Conservation (phyloP, 305 asterid genomes). For the Caryopteris hybrid region DNA sequence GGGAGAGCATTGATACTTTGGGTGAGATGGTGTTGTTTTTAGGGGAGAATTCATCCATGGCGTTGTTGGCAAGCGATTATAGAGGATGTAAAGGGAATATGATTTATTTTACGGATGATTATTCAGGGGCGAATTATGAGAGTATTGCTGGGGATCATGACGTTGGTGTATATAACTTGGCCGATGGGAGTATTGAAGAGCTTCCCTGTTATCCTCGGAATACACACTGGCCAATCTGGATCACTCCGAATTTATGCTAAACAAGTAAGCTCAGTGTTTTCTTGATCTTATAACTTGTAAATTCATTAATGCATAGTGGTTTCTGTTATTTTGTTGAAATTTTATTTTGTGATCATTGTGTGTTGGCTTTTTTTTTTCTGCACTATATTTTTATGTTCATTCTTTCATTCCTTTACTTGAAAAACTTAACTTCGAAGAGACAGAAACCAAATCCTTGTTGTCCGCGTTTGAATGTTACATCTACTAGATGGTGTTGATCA, state of each 20-base stretch:
- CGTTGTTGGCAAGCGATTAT: slow-evolving; percentile 50
- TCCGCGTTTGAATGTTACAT: background rate
- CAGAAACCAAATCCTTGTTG: slow-evolving; percentile 1
- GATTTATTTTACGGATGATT: slow-evolving; percentile 69
- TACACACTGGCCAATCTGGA: slow-evolving; percentile 71
- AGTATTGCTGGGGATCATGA: slow-evolving; percentile 54
- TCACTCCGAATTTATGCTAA: slow-evolving; percentile 56
- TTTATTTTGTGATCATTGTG: background rate
- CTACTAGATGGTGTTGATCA: background rate
- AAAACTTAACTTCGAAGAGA: background rate
- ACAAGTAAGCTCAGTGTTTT: slow-evolving; percentile 22
- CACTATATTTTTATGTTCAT: background rate
- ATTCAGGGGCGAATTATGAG: slow-evolving; percentile 50
- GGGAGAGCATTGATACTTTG: slow-evolving; percentile 53
- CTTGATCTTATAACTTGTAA: background rate
- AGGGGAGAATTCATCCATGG: slow-evolving; percentile 68
- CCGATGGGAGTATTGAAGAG: slow-evolving; percentile 41
- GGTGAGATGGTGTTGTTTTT: slow-evolving; percentile 53
- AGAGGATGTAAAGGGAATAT: slow-evolving; percentile 56
- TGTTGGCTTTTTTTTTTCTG: background rate
- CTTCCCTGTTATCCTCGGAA: slow-evolving; percentile 52
- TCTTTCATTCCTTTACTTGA: background rate
- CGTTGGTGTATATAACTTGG: slow-evolving; percentile 58
- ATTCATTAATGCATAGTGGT: background rate
- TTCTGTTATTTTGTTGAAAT: background rate